Conservation (phyloP, 768 basidiomycete species). For the Hygrocybe punicea region DNA sequence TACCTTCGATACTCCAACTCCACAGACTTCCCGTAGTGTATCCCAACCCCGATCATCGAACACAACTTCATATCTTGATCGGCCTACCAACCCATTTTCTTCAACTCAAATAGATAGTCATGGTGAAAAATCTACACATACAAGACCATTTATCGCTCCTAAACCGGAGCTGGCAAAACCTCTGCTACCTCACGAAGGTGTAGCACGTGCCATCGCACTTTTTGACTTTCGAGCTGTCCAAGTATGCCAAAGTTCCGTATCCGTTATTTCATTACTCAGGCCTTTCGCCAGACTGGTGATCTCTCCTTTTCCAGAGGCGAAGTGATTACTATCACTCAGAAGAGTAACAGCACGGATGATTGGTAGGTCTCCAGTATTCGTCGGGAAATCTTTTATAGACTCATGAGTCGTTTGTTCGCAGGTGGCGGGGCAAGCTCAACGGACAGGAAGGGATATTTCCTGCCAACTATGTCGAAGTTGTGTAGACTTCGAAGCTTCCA, state of each 20-base stretch:
- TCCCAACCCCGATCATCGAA: constrained; percentile 16
- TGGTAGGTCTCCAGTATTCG: constrained; percentile 48
- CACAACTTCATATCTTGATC: not conserved
- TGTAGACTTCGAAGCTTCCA: constrained; percentile 24
- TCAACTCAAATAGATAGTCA: not conserved
- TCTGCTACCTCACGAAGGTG: constrained; percentile 52
- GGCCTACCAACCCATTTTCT: constrained; percentile 7
- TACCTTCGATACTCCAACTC: not conserved
- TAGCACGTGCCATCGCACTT: constrained; percentile 70
- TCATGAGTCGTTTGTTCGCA: constrained; percentile 22
- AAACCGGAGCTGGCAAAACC: constrained; percentile 51
- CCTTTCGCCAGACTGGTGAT: constrained; percentile 56
- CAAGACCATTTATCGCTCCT: constrained; percentile 33
- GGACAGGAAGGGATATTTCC: constrained; percentile 69
- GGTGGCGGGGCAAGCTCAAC: constrained; percentile 75
- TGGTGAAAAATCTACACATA: not conserved
- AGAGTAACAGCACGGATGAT: constrained; percentile 68
- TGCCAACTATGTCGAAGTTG: constrained; percentile 78
- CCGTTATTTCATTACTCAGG: not conserved
- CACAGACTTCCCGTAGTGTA: not conserved
- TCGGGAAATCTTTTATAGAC: not conserved
- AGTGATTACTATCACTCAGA: constrained; percentile 64
- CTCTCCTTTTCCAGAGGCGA: constrained; percentile 75
- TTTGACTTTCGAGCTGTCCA: constrained; percentile 73
- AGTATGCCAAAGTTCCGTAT: constrained; percentile 36